Evolutionary conservation across 495 filamentous ascomycete genomes (phyloP).

Genomic region (Cairneyella variabilis): DNA sequence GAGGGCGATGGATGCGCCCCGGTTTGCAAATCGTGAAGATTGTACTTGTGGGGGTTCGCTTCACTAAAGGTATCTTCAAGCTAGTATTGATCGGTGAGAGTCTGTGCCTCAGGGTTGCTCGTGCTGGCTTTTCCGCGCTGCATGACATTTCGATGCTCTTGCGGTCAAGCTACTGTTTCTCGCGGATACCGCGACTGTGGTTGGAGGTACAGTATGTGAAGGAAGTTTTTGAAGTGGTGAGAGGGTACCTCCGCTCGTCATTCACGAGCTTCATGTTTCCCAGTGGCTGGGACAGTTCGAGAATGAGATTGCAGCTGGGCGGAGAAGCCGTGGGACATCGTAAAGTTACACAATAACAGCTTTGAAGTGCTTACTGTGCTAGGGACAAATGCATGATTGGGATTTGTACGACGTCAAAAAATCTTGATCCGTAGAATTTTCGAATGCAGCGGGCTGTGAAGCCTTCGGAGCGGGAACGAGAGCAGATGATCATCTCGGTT

Average conservation of each 20-base stretch:
- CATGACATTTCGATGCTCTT: neutral
- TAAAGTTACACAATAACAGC: too few relatives aligned
- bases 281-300: neutral
- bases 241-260: too few relatives aligned
- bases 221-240: too few relatives aligned
- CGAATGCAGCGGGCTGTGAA: neutral
- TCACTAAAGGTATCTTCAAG: neutral
- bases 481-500: constrained; percentile 9
- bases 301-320: neutral
- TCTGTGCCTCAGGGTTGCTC: neutral
- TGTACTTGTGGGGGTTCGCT: neutral
- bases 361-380: too few relatives aligned
- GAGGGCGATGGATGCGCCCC: neutral
- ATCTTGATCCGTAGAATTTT: constrained; percentile 8
- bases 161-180: neutral
- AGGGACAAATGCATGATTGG: too few relatives aligned
- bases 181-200: neutral
- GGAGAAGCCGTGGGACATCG: neutral
- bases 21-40: neutral
- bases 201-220: neutral
- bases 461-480: neutral
- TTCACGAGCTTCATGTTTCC: neutral
- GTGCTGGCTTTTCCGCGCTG: neutral
- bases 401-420: too few relatives aligned
- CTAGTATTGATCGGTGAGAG: neutral